Evolutionary conservation across 2,329 filamentous ascomycete species (phyloP).

Genomic region (Cercospora sojina): DNA sequence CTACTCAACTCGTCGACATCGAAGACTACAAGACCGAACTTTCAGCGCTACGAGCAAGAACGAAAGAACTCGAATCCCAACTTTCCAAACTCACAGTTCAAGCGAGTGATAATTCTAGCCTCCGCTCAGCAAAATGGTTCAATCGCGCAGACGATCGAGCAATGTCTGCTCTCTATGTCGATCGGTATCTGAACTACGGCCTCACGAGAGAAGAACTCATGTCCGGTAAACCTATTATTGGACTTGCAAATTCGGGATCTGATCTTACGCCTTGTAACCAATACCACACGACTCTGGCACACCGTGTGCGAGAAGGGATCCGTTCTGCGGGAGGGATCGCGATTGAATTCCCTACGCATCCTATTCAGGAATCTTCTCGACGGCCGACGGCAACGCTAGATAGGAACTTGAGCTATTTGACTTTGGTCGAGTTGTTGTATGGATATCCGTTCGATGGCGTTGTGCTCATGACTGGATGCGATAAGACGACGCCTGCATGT

Average conservation of each 20-base stretch:
- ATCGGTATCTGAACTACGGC: slow-evolving; percentile 36
- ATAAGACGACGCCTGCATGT: slow-evolving; percentile 36
- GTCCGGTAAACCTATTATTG: slow-evolving; percentile 35
- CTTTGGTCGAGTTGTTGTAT: slow-evolving; percentile 35
- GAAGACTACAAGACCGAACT: slow-evolving; percentile 37
- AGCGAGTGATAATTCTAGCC: slow-evolving; percentile 16
- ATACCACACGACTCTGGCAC: slow-evolving; percentile 32
- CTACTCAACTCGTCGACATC: slow-evolving; percentile 27
- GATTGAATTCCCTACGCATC: slow-evolving; percentile 36
- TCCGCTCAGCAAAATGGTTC: slow-evolving; percentile 36
- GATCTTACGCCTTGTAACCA: slow-evolving; percentile 37
- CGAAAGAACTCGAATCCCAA: slow-evolving; percentile 33
- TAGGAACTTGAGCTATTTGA: slow-evolving; percentile 34
- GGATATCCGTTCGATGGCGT: slow-evolving; percentile 37
- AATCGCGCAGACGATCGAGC: slow-evolving; percentile 32
- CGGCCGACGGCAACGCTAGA: slow-evolving; percentile 36
- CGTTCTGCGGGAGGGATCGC: slow-evolving; percentile 34
- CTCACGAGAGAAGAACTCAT: slow-evolving; percentile 34
- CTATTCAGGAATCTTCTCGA: slow-evolving; percentile 34
- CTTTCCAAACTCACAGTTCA: slow-evolving; percentile 26
- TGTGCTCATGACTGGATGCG: slow-evolving; percentile 35
- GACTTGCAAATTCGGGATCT: slow-evolving; percentile 35
- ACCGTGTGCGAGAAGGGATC: slow-evolving; percentile 36
- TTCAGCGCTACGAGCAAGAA: slow-evolving; percentile 31
- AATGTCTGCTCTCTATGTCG: slow-evolving; percentile 35